Evolutionary conservation across 192 early-diverging fungal species (phyloP).

Genomic region (Blastocladiella britannica): DNA sequence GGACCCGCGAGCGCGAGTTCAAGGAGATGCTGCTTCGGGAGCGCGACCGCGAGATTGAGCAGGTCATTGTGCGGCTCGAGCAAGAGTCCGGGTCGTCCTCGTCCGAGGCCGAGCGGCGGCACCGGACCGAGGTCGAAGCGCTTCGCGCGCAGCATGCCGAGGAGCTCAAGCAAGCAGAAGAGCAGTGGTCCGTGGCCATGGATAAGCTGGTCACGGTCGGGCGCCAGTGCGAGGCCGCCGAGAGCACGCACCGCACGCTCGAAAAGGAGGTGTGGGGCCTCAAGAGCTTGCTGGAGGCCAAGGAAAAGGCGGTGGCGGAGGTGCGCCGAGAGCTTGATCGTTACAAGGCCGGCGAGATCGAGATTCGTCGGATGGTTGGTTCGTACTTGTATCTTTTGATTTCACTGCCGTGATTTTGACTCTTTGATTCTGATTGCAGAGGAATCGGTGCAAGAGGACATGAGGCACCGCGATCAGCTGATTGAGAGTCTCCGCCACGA

Average conservation of each 20-base stretch:
- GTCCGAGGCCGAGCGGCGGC: slow-evolving; percentile 20
- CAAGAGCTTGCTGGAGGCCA: slow-evolving; percentile 2
- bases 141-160: slow-evolving; percentile 23
- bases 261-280: not conserved
- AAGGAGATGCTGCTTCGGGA: slow-evolving; percentile 29
- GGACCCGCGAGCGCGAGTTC: slow-evolving; percentile 8
- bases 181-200: slow-evolving; percentile 25
- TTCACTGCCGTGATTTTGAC: too few species aligned
- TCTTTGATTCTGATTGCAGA: too few species aligned
- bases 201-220: slow-evolving; percentile 14
- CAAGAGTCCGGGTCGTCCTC: slow-evolving; percentile 23
- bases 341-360: not conserved
- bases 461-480: slow-evolving; percentile 8
- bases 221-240: not conserved
- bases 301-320: too few species aligned
- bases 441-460: slow-evolving; percentile 5
- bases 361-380: not conserved
- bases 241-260: not conserved
- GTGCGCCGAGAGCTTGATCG: slow-evolving; percentile 8
- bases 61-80: slow-evolving; percentile 31
- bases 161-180: slow-evolving; percentile 26
- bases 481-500: slow-evolving; percentile 9
- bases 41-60: slow-evolving; percentile 32
- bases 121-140: slow-evolving; percentile 27
- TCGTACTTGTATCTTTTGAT: too few species aligned